phyloP scores from a whole-genome alignment of 139 green algal species.

The Chlamydomonas sphaeroides region DNA sequence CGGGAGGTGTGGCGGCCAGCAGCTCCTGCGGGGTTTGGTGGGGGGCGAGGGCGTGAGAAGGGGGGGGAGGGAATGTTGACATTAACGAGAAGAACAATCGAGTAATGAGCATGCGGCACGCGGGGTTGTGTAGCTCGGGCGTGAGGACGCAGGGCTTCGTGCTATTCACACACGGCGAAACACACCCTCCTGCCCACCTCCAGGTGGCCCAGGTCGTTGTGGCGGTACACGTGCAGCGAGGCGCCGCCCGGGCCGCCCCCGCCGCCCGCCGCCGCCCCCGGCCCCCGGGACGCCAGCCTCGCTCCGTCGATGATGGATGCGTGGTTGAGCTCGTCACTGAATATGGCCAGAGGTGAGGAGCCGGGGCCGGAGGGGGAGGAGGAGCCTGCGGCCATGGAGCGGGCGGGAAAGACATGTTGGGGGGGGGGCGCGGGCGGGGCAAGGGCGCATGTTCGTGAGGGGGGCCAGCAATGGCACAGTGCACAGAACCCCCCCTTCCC shows the following conservation, averaged over 20 bases:
- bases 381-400: background rate
- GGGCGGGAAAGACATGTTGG: background rate
- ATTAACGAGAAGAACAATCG: too few species aligned
- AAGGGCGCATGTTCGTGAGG: too few species aligned
- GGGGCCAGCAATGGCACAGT: too few species aligned
- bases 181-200: too few species aligned
- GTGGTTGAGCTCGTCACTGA: conserved; percentile 96
- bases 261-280: background rate
- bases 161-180: too few species aligned
- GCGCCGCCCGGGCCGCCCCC: background rate
- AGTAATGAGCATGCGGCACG: too few species aligned
- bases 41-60: background rate
- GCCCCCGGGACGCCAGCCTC: conserved; percentile 63
- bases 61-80: background rate
- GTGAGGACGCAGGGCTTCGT: too few species aligned
- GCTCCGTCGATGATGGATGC: conserved; percentile 95
- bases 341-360: conserved; percentile 61
- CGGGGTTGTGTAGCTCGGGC: too few species aligned
- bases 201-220: conserved; percentile 92
- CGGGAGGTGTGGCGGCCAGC: conserved; percentile 48
- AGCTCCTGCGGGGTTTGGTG: conserved; percentile 35
- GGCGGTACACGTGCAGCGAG: conserved; percentile 80
- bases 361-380: too few species aligned
- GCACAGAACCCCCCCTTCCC: background rate
- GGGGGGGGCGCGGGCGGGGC: background rate